Evolutionary conservation across 495 filamentous ascomycete species (phyloP).

Genomic region (Aspergillus haitiensis): DNA sequence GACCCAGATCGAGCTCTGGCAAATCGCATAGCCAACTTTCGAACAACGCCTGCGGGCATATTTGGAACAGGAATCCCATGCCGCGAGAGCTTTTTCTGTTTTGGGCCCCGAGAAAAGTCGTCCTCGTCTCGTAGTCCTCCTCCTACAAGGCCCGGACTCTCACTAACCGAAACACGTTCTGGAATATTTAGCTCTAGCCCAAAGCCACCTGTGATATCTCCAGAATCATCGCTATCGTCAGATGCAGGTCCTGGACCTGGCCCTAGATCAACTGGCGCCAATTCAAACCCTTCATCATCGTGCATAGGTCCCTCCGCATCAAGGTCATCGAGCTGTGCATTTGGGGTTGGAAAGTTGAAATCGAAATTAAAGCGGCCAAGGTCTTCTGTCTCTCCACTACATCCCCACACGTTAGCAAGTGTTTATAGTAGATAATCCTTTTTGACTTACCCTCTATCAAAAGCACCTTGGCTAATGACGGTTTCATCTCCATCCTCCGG

Average conservation of each 20-base stretch:
- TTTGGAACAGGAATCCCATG: slow-evolving; percentile 74
- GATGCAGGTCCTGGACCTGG: slow-evolving; percentile 24
- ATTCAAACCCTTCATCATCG: slow-evolving; percentile 44
- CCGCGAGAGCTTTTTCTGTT: slow-evolving; percentile 63
- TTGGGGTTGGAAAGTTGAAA: slow-evolving; percentile 45
- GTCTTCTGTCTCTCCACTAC: slow-evolving; percentile 50
- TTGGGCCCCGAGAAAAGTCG: slow-evolving; percentile 22
- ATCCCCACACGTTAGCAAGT: slow-evolving; percentile 28
- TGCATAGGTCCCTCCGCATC: slow-evolving; percentile 33
- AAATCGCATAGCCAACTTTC: slow-evolving; percentile 72
- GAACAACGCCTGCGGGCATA: slow-evolving; percentile 67
- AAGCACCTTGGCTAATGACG: slow-evolving; percentile 37
- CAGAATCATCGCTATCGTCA: slow-evolving; percentile 27
- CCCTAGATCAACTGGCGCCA: slow-evolving; percentile 37
- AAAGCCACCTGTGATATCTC: slow-evolving; percentile 30
- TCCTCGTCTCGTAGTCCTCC: slow-evolving; percentile 46
- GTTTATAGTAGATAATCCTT: slow-evolving; percentile 5
- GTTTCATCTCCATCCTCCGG: slow-evolving; percentile 40
- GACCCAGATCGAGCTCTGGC: slow-evolving; percentile 58
- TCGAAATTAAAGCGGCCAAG: slow-evolving; percentile 47
- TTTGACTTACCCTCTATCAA: slow-evolving; percentile 43
- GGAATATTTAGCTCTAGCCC: slow-evolving; percentile 33
- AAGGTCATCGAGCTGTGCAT: slow-evolving; percentile 29
- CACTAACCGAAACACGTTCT: slow-evolving; percentile 36
- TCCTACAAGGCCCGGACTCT: slow-evolving; percentile 41